Evolutionary conservation across 2,329 filamentous ascomycete species (phyloP), one percentile per base, ranked within the genome.

Genomic region (Fusarium chaquense): DNA sequence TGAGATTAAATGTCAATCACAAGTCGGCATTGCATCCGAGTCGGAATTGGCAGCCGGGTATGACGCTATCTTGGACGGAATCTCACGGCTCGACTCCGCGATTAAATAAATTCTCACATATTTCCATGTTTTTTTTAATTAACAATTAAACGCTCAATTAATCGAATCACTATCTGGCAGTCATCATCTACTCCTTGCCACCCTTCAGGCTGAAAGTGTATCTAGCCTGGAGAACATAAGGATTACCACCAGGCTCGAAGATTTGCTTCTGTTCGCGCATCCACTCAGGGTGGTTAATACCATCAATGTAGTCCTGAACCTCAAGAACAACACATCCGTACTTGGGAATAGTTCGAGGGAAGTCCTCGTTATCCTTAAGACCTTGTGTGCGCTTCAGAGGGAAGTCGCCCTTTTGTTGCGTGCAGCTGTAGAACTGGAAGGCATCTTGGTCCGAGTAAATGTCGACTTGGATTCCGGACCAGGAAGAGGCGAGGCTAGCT

Each of bases 301-400:
- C 94, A 77, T 97, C 94, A 76, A 98, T 97, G 88, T 90, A 98
- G 78, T 96, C 94, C 84, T 98, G 89, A 15, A 96, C 93, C 82
- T 98, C 95, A 79, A 98, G 87, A 50, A 97, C 95, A 28, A 97
- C 76, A 79, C 95, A 98, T 33, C 93, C 94, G 76, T 94, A 93
- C 83, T 94, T 78, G 58, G 88, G 85, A 28, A 93, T 90, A 10
- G 86, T 87, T 38, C 90, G 84, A 5, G 88, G 86, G 72, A 89
- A 87, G 33, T 82, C 80, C 3, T 80, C 67, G 64, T 86, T 80
- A 65, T 87, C 83, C 65, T 83, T 79, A 6, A 91, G 81, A 18
- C 91, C 91, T 78, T 94, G 92, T 0, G 88, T 91, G 65, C 83
- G 82, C 83, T 94, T 94, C 66, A 94, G 81, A 1, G 91, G 82